phyloP scores from a whole-genome alignment of 2,329 filamentous ascomycete genomes.

The Aspergillus fijiensis region DNA sequence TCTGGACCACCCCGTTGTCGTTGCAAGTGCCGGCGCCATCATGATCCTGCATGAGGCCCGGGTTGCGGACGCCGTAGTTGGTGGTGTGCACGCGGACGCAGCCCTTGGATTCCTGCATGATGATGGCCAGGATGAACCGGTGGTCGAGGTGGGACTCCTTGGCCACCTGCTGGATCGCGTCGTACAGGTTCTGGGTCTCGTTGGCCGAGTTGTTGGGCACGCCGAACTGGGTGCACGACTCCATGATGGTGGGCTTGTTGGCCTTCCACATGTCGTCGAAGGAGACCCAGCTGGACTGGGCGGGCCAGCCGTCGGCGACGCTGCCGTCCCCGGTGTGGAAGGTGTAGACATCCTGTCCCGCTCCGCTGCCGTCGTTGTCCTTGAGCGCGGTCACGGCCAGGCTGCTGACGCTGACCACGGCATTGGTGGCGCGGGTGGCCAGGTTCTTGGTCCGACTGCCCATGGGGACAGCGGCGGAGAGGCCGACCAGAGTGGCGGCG shows the following conservation, averaged over 20 bases:
- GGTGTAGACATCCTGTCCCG: slow-evolving; percentile 7
- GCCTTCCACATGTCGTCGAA: slow-evolving; percentile 26
- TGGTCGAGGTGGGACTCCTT: slow-evolving; percentile 33
- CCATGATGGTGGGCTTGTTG: slow-evolving; percentile 14
- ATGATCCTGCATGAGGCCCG: slow-evolving; percentile 40
- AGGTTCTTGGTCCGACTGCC: slow-evolving; percentile 4
- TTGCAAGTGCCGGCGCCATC: slow-evolving; percentile 37
- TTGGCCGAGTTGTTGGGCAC: slow-evolving; percentile 29
- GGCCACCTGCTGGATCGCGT: slow-evolving; percentile 36
- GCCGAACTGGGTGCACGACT: slow-evolving; percentile 19
- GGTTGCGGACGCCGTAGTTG: slow-evolving; percentile 44
- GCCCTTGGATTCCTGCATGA: slow-evolving; percentile 49
- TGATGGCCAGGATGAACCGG: slow-evolving; percentile 47
- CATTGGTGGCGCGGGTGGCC: slow-evolving; percentile 3
- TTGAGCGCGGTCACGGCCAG: neutral
- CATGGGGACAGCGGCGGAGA: neutral
- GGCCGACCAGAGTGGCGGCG: neutral
- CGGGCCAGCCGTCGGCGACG: slow-evolving; percentile 27
- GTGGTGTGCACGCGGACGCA: slow-evolving; percentile 47
- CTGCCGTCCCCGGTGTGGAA: slow-evolving; percentile 24
- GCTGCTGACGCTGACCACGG: slow-evolving; percentile 2
- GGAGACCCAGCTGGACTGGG: slow-evolving; percentile 16
- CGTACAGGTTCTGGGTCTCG: slow-evolving; percentile 32
- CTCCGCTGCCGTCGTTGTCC: neutral
- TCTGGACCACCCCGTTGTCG: slow-evolving; percentile 22